These are phyloP conservation scores for Symbiotaphrina buchneri DNA, from an alignment of 495 filamentous ascomycete species.

Conservation along the genomic window DNA sequence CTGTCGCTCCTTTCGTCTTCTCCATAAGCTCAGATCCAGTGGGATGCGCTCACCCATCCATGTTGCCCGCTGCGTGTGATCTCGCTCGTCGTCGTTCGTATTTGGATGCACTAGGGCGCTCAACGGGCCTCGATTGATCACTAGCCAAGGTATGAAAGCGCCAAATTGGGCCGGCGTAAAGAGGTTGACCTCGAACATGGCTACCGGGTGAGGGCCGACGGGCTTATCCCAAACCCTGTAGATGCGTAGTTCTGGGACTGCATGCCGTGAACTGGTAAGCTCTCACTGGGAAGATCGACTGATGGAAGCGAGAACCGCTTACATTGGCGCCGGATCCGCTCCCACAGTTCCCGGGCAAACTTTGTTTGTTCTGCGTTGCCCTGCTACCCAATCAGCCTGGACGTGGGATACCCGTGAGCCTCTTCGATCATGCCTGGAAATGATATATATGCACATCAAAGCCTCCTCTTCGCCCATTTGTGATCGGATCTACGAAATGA, in stretches of 20 bases:
- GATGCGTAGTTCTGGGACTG: slow-evolving; percentile 69
- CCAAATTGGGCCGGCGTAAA: slow-evolving; percentile 75
- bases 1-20: too few species aligned
- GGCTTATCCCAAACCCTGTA: slow-evolving; percentile 58
- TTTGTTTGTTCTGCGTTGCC: slow-evolving; percentile 32
- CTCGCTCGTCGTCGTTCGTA: slow-evolving; percentile 35
- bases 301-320: slow-evolving; percentile 8
- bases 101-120: slow-evolving; percentile 70
- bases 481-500: slow-evolving; percentile 36
- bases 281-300: not conserved
- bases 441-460: slow-evolving; percentile 74
- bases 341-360: slow-evolving; percentile 50
- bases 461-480: slow-evolving; percentile 32
- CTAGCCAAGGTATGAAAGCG: slow-evolving; percentile 67
- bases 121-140: slow-evolving; percentile 63
- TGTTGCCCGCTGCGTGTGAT: slow-evolving; percentile 59
- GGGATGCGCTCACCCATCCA: slow-evolving; percentile 65
- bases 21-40: slow-evolving; percentile 43
- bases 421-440: slow-evolving; percentile 18
- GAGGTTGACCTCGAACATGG: slow-evolving; percentile 85
- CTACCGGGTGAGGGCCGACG: slow-evolving; percentile 60
- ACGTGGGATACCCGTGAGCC: too few species aligned
- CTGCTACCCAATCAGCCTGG: slow-evolving; percentile 10
- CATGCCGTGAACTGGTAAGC: not conserved
- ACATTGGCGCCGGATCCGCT: slow-evolving; percentile 68